These are phyloP conservation scores for Dactylellina drechsleri DNA, from an alignment of 2,329 filamentous ascomycete species.

Conservation along the genomic window DNA sequence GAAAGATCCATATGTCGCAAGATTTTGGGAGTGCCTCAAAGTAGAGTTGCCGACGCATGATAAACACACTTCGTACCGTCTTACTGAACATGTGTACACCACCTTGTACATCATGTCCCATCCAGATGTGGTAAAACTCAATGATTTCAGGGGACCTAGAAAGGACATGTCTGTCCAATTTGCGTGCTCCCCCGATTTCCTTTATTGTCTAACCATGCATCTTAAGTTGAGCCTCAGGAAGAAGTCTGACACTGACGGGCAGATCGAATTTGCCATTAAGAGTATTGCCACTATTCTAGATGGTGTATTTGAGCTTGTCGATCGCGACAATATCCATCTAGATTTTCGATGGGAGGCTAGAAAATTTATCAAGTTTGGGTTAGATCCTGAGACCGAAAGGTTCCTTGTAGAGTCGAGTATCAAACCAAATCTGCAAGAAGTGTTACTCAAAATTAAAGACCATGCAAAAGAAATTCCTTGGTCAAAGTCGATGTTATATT, in stretches of 20 bases:
- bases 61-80: slow-evolving; percentile 14
- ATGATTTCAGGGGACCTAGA: slow-evolving; percentile 20
- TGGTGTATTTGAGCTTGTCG: slow-evolving; percentile 31
- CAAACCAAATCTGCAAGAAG: background rate
- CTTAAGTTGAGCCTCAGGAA: slow-evolving; percentile 2
- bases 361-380: slow-evolving; percentile 20
- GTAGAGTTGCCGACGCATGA: slow-evolving; percentile 29
- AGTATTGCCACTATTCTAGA: slow-evolving; percentile 26
- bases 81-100: slow-evolving; percentile 29
- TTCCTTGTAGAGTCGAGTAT: background rate
- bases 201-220: slow-evolving; percentile 35
- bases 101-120: slow-evolving; percentile 37
- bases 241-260: slow-evolving; percentile 4
- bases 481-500: background rate
- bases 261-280: slow-evolving; percentile 16
- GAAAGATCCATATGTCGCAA: slow-evolving; percentile 23
- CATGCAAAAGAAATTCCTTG: slow-evolving; percentile 18
- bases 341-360: slow-evolving; percentile 37
- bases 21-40: slow-evolving; percentile 32
- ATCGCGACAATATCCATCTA: slow-evolving; percentile 15
- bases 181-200: slow-evolving; percentile 19
- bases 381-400: background rate
- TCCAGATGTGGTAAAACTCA: slow-evolving; percentile 16
- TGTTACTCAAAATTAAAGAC: background rate
- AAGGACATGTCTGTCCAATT: slow-evolving; percentile 29